Percentiles rank a stretch among this genome's conserved stretches.
Evolutionary conservation across 768 basidiomycete species (phyloP).

Genomic region (Kwoniella shandongensis): DNA sequence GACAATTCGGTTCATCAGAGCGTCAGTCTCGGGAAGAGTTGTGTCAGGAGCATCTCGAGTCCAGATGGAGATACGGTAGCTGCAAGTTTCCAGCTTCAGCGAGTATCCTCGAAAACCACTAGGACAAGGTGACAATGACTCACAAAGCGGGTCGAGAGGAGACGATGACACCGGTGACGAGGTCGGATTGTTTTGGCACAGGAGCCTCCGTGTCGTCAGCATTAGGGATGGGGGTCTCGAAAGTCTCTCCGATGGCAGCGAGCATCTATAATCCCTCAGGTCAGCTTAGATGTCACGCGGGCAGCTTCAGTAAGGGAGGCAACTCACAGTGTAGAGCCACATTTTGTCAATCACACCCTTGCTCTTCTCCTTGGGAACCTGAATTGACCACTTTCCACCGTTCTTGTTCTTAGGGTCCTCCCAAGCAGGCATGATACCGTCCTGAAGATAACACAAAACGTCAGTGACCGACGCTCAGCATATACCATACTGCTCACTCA

Average conservation of each 20-base stretch:
- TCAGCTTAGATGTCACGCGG: constrained; percentile 2
- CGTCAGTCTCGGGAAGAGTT: constrained; percentile 52
- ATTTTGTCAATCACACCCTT: constrained; percentile 78
- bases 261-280: constrained; percentile 71
- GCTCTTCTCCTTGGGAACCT: constrained; percentile 94
- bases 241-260: constrained; percentile 98
- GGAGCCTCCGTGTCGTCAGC: constrained; percentile 23
- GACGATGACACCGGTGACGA: constrained; percentile 86
- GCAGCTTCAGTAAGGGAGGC: background rate
- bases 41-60: constrained; percentile 73
- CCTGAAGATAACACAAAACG: constrained; percentile 58
- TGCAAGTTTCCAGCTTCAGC: too few relatives aligned
- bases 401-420: constrained; percentile 95
- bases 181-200: constrained; percentile 58
- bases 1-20: constrained; percentile 76
- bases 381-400: constrained; percentile 98
- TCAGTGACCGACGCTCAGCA: background rate
- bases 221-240: constrained; percentile 72
- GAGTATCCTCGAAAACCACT: too few relatives aligned
- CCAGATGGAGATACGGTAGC: constrained; percentile 98
- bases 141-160: constrained; percentile 70
- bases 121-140: constrained; percentile 29
- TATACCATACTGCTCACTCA: constrained; percentile 53
- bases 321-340: constrained; percentile 92
- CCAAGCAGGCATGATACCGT: constrained; percentile 95